Conservation (phyloP, 441 rosid species). For the Jatropha podagrica region DNA sequence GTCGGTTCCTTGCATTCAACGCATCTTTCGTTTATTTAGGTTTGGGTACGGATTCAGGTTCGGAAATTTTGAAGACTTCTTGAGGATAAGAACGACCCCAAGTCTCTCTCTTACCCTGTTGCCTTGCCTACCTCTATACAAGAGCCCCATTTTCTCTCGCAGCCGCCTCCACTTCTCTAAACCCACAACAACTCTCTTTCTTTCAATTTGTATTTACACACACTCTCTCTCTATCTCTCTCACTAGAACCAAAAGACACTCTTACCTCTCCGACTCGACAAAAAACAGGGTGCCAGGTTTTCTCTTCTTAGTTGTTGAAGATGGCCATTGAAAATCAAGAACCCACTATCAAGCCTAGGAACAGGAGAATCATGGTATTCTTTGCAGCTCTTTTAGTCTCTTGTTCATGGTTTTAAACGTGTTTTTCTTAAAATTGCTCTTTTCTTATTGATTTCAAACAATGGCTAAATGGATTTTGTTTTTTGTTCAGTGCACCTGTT, state of each 20-base stretch:
- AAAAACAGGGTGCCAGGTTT: constrained; percentile 21
- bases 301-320: constrained; percentile 25
- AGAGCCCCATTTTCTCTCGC: not conserved
- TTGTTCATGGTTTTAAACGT: constrained; percentile 10
- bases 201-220: not conserved
- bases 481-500: not conserved
- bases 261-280: not conserved
- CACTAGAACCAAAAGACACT: constrained; percentile 17
- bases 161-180: constrained; percentile 4
- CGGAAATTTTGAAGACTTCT: constrained; percentile 44
- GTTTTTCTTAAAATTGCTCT: constrained; percentile 26
- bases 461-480: constrained; percentile 20
- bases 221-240: constrained; percentile 4
- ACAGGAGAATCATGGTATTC: constrained; percentile 79
- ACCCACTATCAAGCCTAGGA: constrained; percentile 71
- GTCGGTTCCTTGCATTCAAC: constrained; percentile 72
- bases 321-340: constrained; percentile 95
- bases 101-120: not conserved
- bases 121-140: not conserved
- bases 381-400: not conserved
- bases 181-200: not conserved
- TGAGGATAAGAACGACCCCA: constrained; percentile 64
- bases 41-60: constrained; percentile 47
- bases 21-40: constrained; percentile 36
- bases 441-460: constrained; percentile 25